Base-by-base conservation (phyloP, 2,329 filamentous ascomycete species). In the Arthrobotrys megalospora region DNA sequence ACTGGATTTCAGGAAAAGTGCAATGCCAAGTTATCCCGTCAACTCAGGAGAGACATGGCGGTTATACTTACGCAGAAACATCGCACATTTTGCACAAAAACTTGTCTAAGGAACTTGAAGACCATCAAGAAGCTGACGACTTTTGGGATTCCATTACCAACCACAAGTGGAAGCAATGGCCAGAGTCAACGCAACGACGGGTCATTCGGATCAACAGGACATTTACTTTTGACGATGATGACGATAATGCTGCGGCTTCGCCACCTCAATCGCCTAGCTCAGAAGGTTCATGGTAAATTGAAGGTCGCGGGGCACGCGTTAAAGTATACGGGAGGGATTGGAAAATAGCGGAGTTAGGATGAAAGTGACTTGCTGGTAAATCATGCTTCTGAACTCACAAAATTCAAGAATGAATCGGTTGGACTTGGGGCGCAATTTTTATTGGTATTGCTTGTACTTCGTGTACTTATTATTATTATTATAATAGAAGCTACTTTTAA, bases 141-240 rank as follows among this genome's bases (percentile, higher is more conserved):
- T 73, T 73, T 67, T 73, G 69, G 69, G 62, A 73, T 60, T 52
- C 69, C 0, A 48, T 73, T 3, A 66, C 69, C 0, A 64, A 73
- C 16, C 38, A 64, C 6, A 67, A 47, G n/a, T 73, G 69, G 69
- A 73, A 43, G n/a, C 69, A 66, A 32, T 66, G 69, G 69, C 69
- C 69, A 3, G 69, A 73, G 21, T 66, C 60, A 6, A 43, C 34
- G 34, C 60, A 66, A 21, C 50, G 68, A 21, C 60, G 62, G 7
- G 50, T 52, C 8, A 41, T 73, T 6, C 62, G 62, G 7, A 73
- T 73, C 14, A 73, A 66, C 36, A 55, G 69, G 16, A 45, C 55
- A 5, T 73, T 73, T 11, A 73, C 69, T 8, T 66, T 66, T 62
- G 62, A 67, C 21, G 62, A 67, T 34, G 69, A 73, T 16, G 69